phyloP scores from a whole-genome alignment of 2,329 filamentous ascomycete genomes.

The Paracorniculantispora psalliotae region DNA sequence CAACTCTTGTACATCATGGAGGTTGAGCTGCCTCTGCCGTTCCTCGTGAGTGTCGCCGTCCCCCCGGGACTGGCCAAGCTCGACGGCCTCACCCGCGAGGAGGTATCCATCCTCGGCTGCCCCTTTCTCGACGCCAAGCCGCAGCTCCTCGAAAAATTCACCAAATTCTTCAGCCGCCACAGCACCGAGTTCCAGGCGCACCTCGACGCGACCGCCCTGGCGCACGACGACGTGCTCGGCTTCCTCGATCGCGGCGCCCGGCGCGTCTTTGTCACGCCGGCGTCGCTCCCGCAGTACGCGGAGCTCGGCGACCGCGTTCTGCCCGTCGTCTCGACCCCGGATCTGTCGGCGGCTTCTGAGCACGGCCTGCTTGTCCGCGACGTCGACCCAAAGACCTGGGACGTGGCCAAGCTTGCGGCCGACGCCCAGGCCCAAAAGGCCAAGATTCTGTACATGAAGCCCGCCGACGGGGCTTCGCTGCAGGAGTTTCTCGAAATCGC shows the following conservation, averaged over 20 bases:
- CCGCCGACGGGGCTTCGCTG: slow-evolving; percentile 41
- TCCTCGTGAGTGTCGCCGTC: slow-evolving; percentile 54
- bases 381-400: slow-evolving; percentile 41
- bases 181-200: slow-evolving; percentile 57
- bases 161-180: slow-evolving; percentile 44
- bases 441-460: slow-evolving; percentile 46
- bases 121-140: slow-evolving; percentile 53
- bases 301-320: slow-evolving; percentile 54
- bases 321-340: slow-evolving; percentile 43
- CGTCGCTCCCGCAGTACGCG: slow-evolving; percentile 57
- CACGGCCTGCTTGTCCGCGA: slow-evolving; percentile 49
- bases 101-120: slow-evolving; percentile 55
- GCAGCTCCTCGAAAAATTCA: slow-evolving; percentile 41
- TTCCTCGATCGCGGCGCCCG: slow-evolving; percentile 81
- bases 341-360: slow-evolving; percentile 41
- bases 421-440: slow-evolving; percentile 42
- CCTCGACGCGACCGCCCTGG: slow-evolving; percentile 69
- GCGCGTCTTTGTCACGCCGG: slow-evolving; percentile 74
- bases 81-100: slow-evolving; percentile 50
- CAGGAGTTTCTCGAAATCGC: slow-evolving; percentile 43
- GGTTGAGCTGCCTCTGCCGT: slow-evolving; percentile 58
- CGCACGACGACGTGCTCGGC: slow-evolving; percentile 67
- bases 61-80: slow-evolving; percentile 43
- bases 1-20: slow-evolving; percentile 45
- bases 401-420: slow-evolving; percentile 40